Conservation (phyloP, 1,139 yeast species). For the Hyphopichia pseudoburtonii region DNA sequence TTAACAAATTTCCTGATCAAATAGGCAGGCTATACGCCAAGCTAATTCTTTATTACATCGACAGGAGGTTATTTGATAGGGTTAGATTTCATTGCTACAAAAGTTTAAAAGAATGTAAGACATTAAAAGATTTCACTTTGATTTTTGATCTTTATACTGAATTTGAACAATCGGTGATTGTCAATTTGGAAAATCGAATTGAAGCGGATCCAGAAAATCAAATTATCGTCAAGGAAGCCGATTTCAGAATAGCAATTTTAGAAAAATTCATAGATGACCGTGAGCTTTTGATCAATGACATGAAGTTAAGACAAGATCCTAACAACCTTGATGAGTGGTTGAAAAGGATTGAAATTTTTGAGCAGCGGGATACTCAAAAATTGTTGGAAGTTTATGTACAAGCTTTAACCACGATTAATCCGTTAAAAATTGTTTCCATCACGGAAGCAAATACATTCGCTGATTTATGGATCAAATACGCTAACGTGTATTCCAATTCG, state of each 20-base stretch:
- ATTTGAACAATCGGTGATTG: slow-evolving; percentile 55
- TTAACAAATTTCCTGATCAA: slow-evolving; percentile 61
- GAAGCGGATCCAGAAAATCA: slow-evolving; percentile 16
- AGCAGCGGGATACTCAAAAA: slow-evolving; percentile 30
- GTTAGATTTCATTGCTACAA: slow-evolving; percentile 51
- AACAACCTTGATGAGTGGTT: slow-evolving; percentile 71
- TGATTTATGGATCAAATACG: slow-evolving; percentile 69
- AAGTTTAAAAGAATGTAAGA: slow-evolving; percentile 46
- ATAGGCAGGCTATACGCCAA: slow-evolving; percentile 49
- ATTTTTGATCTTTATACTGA: slow-evolving; percentile 66
- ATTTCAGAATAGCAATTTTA: slow-evolving; percentile 48
- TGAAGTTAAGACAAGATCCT: slow-evolving; percentile 60
- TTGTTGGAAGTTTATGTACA: slow-evolving; percentile 59
- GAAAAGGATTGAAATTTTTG: slow-evolving; percentile 49
- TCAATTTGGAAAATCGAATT: slow-evolving; percentile 31
- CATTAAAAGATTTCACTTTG: slow-evolving; percentile 62
- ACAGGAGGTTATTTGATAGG: slow-evolving; percentile 29
- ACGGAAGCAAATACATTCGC: slow-evolving; percentile 35
- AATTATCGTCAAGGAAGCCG: slow-evolving; percentile 29
- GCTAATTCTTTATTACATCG: slow-evolving; percentile 50
- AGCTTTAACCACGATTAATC: slow-evolving; percentile 70
- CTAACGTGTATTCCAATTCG: slow-evolving; percentile 58
- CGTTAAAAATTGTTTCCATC: slow-evolving; percentile 47
- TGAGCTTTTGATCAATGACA: slow-evolving; percentile 60
- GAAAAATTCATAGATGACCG: slow-evolving; percentile 59